Base-by-base conservation (phyloP, 2,329 filamentous ascomycete species). In the Aspergillus glaucus region DNA sequence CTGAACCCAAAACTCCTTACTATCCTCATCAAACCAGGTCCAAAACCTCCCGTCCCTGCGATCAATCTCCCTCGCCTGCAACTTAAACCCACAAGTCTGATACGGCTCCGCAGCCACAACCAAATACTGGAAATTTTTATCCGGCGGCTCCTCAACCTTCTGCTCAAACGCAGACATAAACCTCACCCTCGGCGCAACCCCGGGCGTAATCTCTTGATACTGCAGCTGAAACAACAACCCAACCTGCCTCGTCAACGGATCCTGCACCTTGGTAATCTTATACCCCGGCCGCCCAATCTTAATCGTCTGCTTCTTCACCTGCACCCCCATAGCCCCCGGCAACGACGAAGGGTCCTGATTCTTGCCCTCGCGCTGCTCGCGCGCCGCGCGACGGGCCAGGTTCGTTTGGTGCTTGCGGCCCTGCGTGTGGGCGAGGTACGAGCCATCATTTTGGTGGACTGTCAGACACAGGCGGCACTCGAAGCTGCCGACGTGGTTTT, bases 371-470 rank as follows among this genome's bases (percentile, higher is more conserved):
- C 91, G 89, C 67, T 94, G 87, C 71, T 98, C 93, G 63, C 91
- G 85, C n/a, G 93, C 93, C 6, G 92, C 93, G 63, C 93, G 88
- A 8, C 93, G 86, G 24, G 93, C 93, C 46, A 98, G 84, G 73
- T 98, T 98, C 51, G 93, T 97, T 75, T 98, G 93, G 74, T 98
- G 93, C 75, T 98, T 98, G 67, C 93, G 89, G 50, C 93, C 93
- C 73, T 98, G 93, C 3, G 93, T 98, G 74, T 98, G 93, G 1
- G 93, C 93, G 58, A 98, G 89, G 73, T 98, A 98, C 43, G 91
- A 96, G 55, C 93, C 93, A 75, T 98, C 93, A 70, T 98, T 98
- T 66, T 98, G 93, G 78, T 98, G 93, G 4, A 97, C 92, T 0
- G 93, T 98, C 22, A 98, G 78, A 66, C 93, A 98, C 37, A 98